A percentile compares a stretch with the other conserved stretches of the same genome.
Evolutionary conservation across 1,139 yeast species (phyloP).

Genomic region (Candida tetrigidarum): DNA sequence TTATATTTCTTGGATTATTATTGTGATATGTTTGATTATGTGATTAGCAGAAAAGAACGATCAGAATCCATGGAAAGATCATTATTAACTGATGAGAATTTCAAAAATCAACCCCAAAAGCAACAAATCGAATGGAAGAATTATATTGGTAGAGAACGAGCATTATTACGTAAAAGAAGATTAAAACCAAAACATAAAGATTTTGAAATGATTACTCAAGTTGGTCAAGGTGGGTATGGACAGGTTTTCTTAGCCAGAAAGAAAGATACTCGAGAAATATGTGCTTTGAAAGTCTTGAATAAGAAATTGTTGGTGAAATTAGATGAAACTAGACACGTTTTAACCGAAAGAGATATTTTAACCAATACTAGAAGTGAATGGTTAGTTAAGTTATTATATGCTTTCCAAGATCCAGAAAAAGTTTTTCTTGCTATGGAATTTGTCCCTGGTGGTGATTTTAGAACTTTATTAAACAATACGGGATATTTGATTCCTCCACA

Average conservation of each 20-base stretch:
- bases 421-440: constrained; percentile 98
- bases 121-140: constrained; percentile 77
- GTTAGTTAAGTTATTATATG: constrained; percentile 91
- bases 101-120: constrained; percentile 41
- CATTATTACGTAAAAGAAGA: constrained; percentile 83
- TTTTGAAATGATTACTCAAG: constrained; percentile 95
- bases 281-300: constrained; percentile 92
- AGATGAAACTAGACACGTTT: constrained; percentile 94
- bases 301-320: constrained; percentile 84
- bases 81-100: constrained; percentile 49
- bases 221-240: constrained; percentile 99
- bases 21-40: constrained; percentile 94
- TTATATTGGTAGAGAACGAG: constrained; percentile 85
- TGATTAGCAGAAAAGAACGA: constrained; percentile 84
- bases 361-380: constrained; percentile 96
- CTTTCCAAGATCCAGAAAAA: constrained; percentile 91
- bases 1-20: constrained; percentile 91
- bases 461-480: constrained; percentile 91
- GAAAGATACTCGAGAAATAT: constrained; percentile 91
- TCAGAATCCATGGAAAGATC: constrained; percentile 66
- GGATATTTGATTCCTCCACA: constrained; percentile 94
- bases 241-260: constrained; percentile 95
- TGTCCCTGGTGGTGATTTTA: constrained; percentile 98
- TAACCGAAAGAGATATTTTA: constrained; percentile 94
- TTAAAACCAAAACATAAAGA: constrained; percentile 93